phyloP scores from a whole-genome alignment of 805 yeast genomes.

The Candida dendrica region DNA sequence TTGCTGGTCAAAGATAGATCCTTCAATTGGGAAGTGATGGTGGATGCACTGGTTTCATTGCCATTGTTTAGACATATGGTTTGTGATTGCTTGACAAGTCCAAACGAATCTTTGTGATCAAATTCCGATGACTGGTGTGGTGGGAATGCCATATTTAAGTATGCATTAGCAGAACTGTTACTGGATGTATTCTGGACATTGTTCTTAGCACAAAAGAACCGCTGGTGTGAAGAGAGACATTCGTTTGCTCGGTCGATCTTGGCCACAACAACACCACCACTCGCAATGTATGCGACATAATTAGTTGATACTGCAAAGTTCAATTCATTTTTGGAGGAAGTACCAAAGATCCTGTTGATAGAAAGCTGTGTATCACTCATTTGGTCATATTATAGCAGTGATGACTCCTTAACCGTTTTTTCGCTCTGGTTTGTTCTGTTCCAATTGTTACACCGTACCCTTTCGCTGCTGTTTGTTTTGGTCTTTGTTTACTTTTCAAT shows the following conservation, averaged over 20 bases:
- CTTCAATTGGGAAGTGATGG: not conserved
- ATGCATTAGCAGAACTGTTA: not conserved
- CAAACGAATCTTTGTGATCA: slow-evolving; percentile 3
- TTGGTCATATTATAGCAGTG: not conserved
- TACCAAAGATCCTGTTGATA: slow-evolving; percentile 33
- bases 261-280: slow-evolving; percentile 54
- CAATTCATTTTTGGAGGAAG: slow-evolving; percentile 36
- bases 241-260: slow-evolving; percentile 19
- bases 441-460: too few relatives aligned
- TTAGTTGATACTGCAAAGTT: slow-evolving; percentile 34
- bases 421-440: too few relatives aligned
- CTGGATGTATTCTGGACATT: slow-evolving; percentile 4
- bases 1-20: slow-evolving; percentile 6
- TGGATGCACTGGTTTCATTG: not conserved
- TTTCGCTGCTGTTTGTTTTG: too few relatives aligned
- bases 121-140: not conserved
- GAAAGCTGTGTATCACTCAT: slow-evolving; percentile 1
- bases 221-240: slow-evolving; percentile 24
- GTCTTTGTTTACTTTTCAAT: too few relatives aligned
- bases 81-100: slow-evolving; percentile 2
- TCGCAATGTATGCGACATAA: slow-evolving; percentile 45
- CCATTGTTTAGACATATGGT: slow-evolving; percentile 1
- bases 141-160: not conserved
- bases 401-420: too few relatives aligned
- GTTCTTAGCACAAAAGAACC: slow-evolving; percentile 46